Evolutionary conservation across 176 grass and related monocot genomes (phyloP).

Genomic region (Thinopyrum elongatum): DNA sequence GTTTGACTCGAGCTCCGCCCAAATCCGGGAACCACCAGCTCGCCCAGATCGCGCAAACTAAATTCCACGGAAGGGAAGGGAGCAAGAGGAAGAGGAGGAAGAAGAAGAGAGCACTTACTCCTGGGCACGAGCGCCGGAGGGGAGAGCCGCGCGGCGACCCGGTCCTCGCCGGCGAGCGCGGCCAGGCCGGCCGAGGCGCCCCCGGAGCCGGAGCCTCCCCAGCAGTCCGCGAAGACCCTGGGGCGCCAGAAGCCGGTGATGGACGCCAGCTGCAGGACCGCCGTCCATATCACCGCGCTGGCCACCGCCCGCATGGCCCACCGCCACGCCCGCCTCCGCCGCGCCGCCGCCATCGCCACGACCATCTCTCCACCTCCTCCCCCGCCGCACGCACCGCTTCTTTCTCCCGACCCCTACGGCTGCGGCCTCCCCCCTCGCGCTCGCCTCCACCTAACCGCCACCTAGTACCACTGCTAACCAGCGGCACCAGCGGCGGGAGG

Average conservation of each 20-base stretch:
- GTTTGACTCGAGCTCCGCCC: constrained; percentile 22
- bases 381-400: neutral
- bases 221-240: constrained; percentile 45
- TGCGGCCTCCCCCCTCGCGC: neutral
- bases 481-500: neutral
- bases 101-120: constrained; percentile 48
- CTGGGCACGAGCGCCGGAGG: constrained; percentile 66
- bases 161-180: constrained; percentile 59
- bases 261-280: constrained; percentile 75
- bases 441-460: constrained; percentile 20
- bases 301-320: constrained; percentile 85
- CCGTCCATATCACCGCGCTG: constrained; percentile 83
- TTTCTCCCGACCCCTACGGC: neutral
- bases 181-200: constrained; percentile 23
- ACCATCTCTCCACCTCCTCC: neutral
- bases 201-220: constrained; percentile 1
- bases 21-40: constrained; percentile 3
- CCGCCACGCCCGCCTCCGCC: constrained; percentile 46
- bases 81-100: constrained; percentile 27
- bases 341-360: neutral
- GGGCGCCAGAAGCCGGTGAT: constrained; percentile 65
- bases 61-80: neutral
- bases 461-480: neutral
- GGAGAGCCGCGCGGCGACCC: constrained; percentile 29
- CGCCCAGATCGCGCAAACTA: constrained; percentile 22